Conservation (phyloP, 1,284 basidiomycete species). For the Malassezia pachydermatis region DNA sequence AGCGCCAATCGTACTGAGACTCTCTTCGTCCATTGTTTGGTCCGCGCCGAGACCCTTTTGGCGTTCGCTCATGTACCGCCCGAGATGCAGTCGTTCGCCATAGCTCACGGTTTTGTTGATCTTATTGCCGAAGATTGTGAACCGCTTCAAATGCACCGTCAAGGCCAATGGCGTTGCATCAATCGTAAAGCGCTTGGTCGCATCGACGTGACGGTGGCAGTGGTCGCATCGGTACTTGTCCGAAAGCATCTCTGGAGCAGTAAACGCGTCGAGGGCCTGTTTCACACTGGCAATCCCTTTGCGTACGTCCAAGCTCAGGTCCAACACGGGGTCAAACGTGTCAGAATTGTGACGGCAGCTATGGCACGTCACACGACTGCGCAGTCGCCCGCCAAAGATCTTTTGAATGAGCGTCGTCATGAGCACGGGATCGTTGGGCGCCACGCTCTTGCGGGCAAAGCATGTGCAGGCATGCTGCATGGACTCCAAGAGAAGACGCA, state of each 20-base stretch:
- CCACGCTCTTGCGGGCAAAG: slow-evolving; percentile 60
- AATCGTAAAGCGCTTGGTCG: slow-evolving; percentile 77
- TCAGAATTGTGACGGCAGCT: slow-evolving; percentile 80
- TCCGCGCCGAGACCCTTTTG: slow-evolving; percentile 8
- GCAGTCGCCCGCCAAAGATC: slow-evolving; percentile 81
- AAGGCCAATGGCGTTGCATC: slow-evolving; percentile 79
- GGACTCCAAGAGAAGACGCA: slow-evolving; percentile 85
- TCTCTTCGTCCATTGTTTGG: neutral
- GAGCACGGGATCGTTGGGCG: slow-evolving; percentile 54
- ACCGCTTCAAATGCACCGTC: slow-evolving; percentile 93
- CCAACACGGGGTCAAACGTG: slow-evolving; percentile 89
- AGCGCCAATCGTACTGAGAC: slow-evolving; percentile 25
- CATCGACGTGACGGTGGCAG: slow-evolving; percentile 76
- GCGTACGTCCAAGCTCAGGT: slow-evolving; percentile 56
- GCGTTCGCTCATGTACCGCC: slow-evolving; percentile 68
- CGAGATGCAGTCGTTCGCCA: slow-evolving; percentile 65
- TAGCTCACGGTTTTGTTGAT: slow-evolving; percentile 66
- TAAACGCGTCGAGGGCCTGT: slow-evolving; percentile 72
- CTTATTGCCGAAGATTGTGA: slow-evolving; percentile 65
- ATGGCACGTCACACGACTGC: slow-evolving; percentile 83
- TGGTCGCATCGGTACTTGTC: slow-evolving; percentile 99
- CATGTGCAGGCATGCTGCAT: slow-evolving; percentile 74
- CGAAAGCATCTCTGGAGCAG: slow-evolving; percentile 67
- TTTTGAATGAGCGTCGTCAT: slow-evolving; percentile 89
- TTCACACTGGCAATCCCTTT: slow-evolving; percentile 58